Evolutionary conservation across 306 rosid species (phyloP).

Genomic region (Begonia loranthoides): DNA sequence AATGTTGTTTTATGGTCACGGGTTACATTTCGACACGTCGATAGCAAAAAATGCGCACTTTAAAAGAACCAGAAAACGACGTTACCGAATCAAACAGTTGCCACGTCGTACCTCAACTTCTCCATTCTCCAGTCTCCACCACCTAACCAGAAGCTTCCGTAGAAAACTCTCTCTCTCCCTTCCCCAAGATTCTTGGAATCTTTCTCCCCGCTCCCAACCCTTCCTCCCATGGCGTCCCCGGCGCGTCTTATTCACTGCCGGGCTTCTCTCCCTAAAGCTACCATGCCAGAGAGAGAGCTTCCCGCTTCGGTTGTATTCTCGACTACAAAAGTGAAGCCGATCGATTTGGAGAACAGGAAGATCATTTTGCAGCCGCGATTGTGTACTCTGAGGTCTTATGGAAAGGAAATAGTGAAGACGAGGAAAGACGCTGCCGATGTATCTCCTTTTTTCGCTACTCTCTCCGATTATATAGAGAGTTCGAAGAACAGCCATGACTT

Average conservation of each 20-base stretch:
- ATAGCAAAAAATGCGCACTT: too few relatives aligned
- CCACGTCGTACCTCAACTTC: too few relatives aligned
- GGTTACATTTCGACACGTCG: too few relatives aligned
- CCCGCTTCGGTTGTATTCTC: constrained; percentile 25
- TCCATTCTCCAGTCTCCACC: too few relatives aligned
- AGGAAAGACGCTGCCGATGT: constrained; percentile 18
- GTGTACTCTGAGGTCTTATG: constrained; percentile 74
- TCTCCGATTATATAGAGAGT: constrained; percentile 73
- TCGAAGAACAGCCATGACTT: constrained; percentile 81
- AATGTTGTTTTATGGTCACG: too few relatives aligned
- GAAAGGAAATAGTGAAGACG: constrained; percentile 24
- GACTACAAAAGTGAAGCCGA: constrained; percentile 23
- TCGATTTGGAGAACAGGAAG: constrained; percentile 34
- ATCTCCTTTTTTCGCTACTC: constrained; percentile 53
- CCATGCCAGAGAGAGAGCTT: constrained; percentile 7
- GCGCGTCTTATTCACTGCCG: constrained; percentile 29
- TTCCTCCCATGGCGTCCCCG: constrained; percentile 26
- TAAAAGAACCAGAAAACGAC: too few relatives aligned
- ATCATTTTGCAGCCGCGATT: constrained; percentile 72
- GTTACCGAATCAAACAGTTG: too few relatives aligned
- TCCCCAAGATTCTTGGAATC: constrained; percentile 7
- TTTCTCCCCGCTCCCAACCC: background rate
- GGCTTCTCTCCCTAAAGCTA: constrained; percentile 15
- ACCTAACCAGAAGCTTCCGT: too few relatives aligned
- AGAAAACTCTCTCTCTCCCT: background rate